Evolutionary conservation across 2,329 filamentous ascomycete genomes (phyloP).

Genomic region (Phyllosticta capitalensis): DNA sequence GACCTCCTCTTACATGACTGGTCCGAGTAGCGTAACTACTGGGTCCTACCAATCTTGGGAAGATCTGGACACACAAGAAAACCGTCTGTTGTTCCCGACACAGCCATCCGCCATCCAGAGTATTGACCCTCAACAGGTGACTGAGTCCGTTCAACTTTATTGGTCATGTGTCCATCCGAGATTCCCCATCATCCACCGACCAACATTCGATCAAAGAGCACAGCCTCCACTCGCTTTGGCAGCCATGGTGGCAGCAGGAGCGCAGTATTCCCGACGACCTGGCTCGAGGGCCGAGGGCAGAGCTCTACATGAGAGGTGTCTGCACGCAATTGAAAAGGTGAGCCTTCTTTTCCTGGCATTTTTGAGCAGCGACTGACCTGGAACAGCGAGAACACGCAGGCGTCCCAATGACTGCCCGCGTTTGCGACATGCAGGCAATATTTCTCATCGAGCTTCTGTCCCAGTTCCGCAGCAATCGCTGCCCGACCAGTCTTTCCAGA

Average conservation of each 20-base stretch:
- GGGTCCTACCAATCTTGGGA: slow-evolving; percentile 21
- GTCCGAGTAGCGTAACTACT: slow-evolving; percentile 2
- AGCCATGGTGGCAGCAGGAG: slow-evolving; percentile 36
- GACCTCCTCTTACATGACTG: slow-evolving; percentile 7
- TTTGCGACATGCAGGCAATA: slow-evolving; percentile 35
- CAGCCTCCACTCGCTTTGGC: slow-evolving; percentile 36
- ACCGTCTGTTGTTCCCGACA: slow-evolving; percentile 24
- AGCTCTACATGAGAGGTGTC: slow-evolving; percentile 32
- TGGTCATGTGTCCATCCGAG: slow-evolving; percentile 37
- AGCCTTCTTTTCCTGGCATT: neutral
- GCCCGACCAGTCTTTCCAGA: slow-evolving; percentile 26
- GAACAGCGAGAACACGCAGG: slow-evolving; percentile 14
- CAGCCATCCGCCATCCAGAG: slow-evolving; percentile 23
- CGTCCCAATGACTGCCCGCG: slow-evolving; percentile 15
- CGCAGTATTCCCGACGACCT: slow-evolving; percentile 28
- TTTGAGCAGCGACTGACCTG: neutral
- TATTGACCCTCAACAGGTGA: slow-evolving; percentile 18
- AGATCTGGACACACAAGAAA: slow-evolving; percentile 29
- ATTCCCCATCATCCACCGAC: slow-evolving; percentile 35
- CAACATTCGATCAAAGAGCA: slow-evolving; percentile 26
- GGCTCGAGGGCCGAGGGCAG: slow-evolving; percentile 27
- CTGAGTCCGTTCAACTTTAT: slow-evolving; percentile 35
- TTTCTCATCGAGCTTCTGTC: slow-evolving; percentile 35
- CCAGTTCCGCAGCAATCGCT: slow-evolving; percentile 32
- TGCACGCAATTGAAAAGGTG: slow-evolving; percentile 30